phyloP scores from a whole-genome alignment of 495 filamentous ascomycete genomes.

The Bryoglossum gracile region DNA sequence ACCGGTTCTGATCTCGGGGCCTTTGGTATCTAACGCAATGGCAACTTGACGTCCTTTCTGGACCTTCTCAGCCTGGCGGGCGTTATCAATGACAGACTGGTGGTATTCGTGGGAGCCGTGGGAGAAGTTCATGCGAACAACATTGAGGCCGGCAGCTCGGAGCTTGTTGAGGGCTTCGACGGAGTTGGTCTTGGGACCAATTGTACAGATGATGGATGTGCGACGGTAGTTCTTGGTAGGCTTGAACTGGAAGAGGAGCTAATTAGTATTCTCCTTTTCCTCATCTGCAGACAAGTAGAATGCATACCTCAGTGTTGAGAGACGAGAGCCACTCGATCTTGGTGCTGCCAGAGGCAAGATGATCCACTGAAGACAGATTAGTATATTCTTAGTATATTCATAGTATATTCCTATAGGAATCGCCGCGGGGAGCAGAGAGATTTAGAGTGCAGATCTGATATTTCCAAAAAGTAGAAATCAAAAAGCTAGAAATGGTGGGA shows the following conservation, averaged over 20 bases:
- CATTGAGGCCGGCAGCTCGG: slow-evolving; percentile 82
- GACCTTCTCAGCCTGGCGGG: slow-evolving; percentile 70
- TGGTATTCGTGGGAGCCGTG: slow-evolving; percentile 96
- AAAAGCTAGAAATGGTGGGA: too few relatives aligned
- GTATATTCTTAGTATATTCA: too few relatives aligned
- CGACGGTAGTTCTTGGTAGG: slow-evolving; percentile 71
- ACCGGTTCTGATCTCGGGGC: slow-evolving; percentile 95
- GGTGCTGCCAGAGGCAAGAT: slow-evolving; percentile 67
- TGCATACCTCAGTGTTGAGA: slow-evolving; percentile 36
- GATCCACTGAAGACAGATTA: slow-evolving; percentile 54
- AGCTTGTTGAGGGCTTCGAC: slow-evolving; percentile 92
- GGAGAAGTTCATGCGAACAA: slow-evolving; percentile 99
- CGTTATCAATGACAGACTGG: slow-evolving; percentile 93
- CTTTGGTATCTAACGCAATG: slow-evolving; percentile 98
- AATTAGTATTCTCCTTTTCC: too few relatives aligned
- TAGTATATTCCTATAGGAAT: too few relatives aligned
- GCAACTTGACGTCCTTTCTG: slow-evolving; percentile 80
- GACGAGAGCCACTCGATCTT: slow-evolving; percentile 88
- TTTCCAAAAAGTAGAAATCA: too few relatives aligned
- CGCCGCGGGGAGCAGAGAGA: too few relatives aligned
- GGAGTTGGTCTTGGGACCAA: slow-evolving; percentile 98
- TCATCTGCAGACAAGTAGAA: too few relatives aligned
- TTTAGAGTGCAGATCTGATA: too few relatives aligned
- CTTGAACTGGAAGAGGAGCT: slow-evolving; percentile 72
- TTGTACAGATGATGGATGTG: slow-evolving; percentile 97